Percentiles rank a stretch among this genome's conserved stretches.
These are phyloP conservation scores for Ramularia collo-cygni DNA, from an alignment of 2,329 filamentous ascomycete genomes.

Conservation along the genomic window DNA sequence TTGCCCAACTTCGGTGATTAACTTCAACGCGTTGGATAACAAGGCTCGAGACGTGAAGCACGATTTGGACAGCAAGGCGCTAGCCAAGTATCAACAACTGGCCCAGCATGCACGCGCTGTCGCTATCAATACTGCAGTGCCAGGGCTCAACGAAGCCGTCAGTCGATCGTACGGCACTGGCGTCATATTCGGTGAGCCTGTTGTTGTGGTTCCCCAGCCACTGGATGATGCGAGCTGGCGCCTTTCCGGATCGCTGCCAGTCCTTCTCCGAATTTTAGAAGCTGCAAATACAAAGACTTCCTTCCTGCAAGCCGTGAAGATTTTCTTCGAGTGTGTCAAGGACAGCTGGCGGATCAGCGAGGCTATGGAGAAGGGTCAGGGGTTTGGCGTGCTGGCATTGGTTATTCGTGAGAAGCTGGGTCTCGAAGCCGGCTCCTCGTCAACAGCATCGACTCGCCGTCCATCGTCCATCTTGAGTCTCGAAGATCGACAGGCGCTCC, in stretches of 20 bases:
- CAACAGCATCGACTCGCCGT: conserved; percentile 20
- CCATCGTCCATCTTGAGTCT: conserved; percentile 17
- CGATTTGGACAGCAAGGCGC: conserved; percentile 44
- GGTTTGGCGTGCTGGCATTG: conserved; percentile 80
- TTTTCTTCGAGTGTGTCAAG: conserved; percentile 77
- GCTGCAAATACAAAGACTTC: conserved; percentile 63
- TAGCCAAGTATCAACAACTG: conserved; percentile 51
- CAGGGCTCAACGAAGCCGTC: conserved; percentile 83
- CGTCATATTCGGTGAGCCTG: conserved; percentile 73
- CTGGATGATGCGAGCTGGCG: conserved; percentile 91
- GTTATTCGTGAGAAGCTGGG: conserved; percentile 73
- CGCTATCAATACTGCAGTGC: conserved; percentile 80
- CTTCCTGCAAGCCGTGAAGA: conserved; percentile 69
- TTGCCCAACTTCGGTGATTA: conserved; percentile 70
- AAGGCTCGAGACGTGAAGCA: conserved; percentile 5
- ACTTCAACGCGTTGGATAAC: conserved; percentile 50
- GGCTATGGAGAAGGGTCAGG: conserved; percentile 93
- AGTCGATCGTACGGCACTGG: conserved; percentile 73
- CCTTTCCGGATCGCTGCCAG: conserved; percentile 79
- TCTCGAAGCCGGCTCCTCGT: conserved; percentile 26
- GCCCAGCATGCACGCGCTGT: conserved; percentile 69
- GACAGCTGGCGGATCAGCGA: conserved; percentile 97
- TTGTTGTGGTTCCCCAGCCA: conserved; percentile 72
- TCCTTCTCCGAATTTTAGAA: conserved; percentile 79
- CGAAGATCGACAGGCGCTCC: conserved; percentile 47